Conservation (phyloP, 2,329 filamentous ascomycete species). For the Aspergillus thermomutatus region DNA sequence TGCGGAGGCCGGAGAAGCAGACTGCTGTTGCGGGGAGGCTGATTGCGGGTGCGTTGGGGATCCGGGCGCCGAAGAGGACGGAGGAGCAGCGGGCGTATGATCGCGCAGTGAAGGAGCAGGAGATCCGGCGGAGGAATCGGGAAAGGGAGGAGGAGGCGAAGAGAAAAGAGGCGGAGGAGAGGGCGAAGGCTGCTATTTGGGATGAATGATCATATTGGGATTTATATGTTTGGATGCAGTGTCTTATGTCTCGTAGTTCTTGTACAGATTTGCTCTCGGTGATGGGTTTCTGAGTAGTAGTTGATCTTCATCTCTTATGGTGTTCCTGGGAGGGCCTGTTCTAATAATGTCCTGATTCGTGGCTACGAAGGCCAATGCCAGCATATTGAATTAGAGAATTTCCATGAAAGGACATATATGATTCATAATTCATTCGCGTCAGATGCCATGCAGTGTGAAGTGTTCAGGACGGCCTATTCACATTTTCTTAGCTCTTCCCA, state of each 20-base stretch:
- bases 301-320: not conserved
- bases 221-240: not conserved
- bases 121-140: slow-evolving; percentile 70
- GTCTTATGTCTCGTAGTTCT: not conserved
- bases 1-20: slow-evolving; percentile 76
- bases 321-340: not conserved
- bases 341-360: not conserved
- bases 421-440: not conserved
- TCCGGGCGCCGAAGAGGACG: slow-evolving; percentile 74
- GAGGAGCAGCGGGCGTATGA: slow-evolving; percentile 90
- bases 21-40: slow-evolving; percentile 84
- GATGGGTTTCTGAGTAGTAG: not conserved
- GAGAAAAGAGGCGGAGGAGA: slow-evolving; percentile 64
- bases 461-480: not conserved
- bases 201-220: slow-evolving; percentile 51
- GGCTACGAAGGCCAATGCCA: not conserved
- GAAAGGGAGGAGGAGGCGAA: slow-evolving; percentile 65
- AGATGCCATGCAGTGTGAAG: not conserved
- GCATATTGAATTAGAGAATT: not conserved
- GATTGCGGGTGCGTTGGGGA: slow-evolving; percentile 84
- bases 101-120: slow-evolving; percentile 74
- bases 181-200: slow-evolving; percentile 83
- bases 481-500: not conserved
- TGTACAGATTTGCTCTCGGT: not conserved
- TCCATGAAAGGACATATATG: not conserved